Conservation (phyloP, 805 yeast species). For the Wickerhamomyces alni region DNA sequence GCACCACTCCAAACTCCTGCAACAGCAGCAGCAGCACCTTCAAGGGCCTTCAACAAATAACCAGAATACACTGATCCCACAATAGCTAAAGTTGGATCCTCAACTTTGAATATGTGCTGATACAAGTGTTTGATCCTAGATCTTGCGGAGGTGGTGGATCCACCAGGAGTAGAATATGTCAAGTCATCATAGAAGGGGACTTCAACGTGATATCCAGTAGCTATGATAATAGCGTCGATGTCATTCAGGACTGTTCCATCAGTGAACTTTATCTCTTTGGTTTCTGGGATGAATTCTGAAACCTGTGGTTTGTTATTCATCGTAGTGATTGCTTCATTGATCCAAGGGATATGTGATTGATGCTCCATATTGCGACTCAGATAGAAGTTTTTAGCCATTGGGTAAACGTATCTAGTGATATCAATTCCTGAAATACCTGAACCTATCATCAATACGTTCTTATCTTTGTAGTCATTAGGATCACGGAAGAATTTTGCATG, state of each 20-base stretch:
- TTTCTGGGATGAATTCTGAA: conserved; percentile 17
- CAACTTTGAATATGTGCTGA: conserved; percentile 31
- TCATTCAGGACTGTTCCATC: conserved; percentile 25
- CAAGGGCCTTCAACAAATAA: conserved; percentile 41
- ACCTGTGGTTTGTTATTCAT: conserved; percentile 29
- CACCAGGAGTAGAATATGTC: background rate
- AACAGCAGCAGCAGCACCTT: conserved; percentile 40
- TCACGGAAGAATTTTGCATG: conserved; percentile 41
- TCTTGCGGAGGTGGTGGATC: conserved; percentile 1
- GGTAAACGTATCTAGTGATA: conserved; percentile 33
- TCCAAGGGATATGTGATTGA: too few relatives aligned
- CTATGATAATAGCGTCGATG: conserved; percentile 37
- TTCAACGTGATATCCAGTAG: conserved; percentile 44
- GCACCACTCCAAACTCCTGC: conserved; percentile 43
- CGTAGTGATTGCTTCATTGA: conserved; percentile 29
- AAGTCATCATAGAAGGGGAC: conserved; percentile 31
- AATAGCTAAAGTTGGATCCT: conserved; percentile 39
- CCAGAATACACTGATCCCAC: conserved; percentile 35
- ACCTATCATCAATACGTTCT: conserved; percentile 32
- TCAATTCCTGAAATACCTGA: conserved; percentile 34
- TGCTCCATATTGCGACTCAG: conserved; percentile 9
- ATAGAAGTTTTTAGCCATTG: conserved; percentile 41
- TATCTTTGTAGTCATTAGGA: conserved; percentile 3
- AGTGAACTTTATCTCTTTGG: conserved; percentile 21
- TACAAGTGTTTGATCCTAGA: conserved; percentile 21